Conservation (phyloP, 2,329 filamentous ascomycete species). For the Cylindrodendrum hubeiense region DNA sequence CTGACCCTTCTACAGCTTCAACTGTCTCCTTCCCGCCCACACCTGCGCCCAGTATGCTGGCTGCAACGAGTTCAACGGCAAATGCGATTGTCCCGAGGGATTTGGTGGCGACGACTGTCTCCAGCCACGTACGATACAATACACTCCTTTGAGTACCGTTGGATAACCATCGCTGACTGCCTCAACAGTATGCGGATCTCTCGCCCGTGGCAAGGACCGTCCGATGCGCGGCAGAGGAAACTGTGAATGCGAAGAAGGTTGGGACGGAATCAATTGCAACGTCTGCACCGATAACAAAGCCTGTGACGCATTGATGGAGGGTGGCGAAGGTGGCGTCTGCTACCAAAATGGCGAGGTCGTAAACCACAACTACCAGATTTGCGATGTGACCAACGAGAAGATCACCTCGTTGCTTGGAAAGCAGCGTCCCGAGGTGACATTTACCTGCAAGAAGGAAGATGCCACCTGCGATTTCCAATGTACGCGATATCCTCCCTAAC, state of each 20-base stretch:
- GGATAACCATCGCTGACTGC: slow-evolving; percentile 22
- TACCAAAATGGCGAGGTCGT: slow-evolving; percentile 92
- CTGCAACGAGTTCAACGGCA: slow-evolving; percentile 91
- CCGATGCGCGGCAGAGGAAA: slow-evolving; percentile 76
- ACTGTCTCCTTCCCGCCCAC: slow-evolving; percentile 95
- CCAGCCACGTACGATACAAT: slow-evolving; percentile 71
- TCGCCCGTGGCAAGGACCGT: slow-evolving; percentile 84
- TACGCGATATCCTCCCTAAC: slow-evolving; percentile 56
- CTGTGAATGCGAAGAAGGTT: slow-evolving; percentile 92
- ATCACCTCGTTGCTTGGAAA: slow-evolving; percentile 89
- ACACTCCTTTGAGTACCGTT: neutral
- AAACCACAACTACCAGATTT: slow-evolving; percentile 97
- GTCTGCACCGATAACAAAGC: slow-evolving; percentile 88
- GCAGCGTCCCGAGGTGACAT: slow-evolving; percentile 92
- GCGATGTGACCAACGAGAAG: slow-evolving; percentile 95
- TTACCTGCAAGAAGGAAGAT: slow-evolving; percentile 83
- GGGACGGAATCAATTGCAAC: slow-evolving; percentile 98
- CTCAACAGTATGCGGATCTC: slow-evolving; percentile 82
- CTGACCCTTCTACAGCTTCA: slow-evolving; percentile 75
- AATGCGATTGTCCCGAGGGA: slow-evolving; percentile 91
- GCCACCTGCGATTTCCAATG: slow-evolving; percentile 94
- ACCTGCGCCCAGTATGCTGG: slow-evolving; percentile 90
- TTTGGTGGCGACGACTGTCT: slow-evolving; percentile 97
- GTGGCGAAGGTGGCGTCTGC: slow-evolving; percentile 85
- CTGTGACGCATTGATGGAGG: slow-evolving; percentile 90